Evolutionary conservation across 495 filamentous ascomycete species (phyloP).

Genomic region (Podospora tetraspora): DNA sequence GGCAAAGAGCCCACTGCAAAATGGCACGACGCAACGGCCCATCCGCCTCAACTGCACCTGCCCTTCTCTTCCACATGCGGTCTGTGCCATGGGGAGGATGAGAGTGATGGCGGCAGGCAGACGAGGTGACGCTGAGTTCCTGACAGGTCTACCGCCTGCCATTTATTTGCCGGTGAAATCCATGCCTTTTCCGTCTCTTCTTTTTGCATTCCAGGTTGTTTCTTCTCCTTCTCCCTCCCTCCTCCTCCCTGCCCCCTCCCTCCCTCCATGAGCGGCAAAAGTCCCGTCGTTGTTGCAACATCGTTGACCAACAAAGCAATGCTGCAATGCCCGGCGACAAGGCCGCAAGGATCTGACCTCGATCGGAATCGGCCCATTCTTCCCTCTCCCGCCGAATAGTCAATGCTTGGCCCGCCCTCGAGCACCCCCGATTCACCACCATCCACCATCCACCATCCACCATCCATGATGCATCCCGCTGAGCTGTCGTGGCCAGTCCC

Average conservation of each 20-base stretch:
- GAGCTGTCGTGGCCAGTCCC: background rate
- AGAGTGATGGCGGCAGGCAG: background rate
- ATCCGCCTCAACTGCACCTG: background rate
- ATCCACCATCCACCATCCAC: background rate
- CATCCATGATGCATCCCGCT: background rate
- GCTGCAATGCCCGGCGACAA: background rate
- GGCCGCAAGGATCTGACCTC: background rate
- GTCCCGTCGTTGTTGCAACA: background rate
- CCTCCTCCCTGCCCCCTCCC: background rate
- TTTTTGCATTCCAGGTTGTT: background rate
- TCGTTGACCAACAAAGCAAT: background rate
- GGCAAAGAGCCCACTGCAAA: background rate
- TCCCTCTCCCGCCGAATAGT: background rate
- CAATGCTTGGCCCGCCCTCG: background rate
- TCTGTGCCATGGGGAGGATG: background rate
- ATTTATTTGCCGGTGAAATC: background rate
- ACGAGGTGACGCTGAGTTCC: background rate
- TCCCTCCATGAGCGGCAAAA: background rate
- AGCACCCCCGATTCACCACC: background rate
- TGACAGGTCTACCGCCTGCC: background rate
- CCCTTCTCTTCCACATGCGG: background rate
- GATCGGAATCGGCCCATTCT: background rate
- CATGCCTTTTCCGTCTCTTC: background rate
- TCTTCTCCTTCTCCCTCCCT: background rate
- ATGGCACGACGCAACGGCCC: background rate